These are phyloP conservation scores for Pestalotiopsis sp. DNA, from an alignment of 2,329 filamentous ascomycete genomes.

Conservation along the genomic window DNA sequence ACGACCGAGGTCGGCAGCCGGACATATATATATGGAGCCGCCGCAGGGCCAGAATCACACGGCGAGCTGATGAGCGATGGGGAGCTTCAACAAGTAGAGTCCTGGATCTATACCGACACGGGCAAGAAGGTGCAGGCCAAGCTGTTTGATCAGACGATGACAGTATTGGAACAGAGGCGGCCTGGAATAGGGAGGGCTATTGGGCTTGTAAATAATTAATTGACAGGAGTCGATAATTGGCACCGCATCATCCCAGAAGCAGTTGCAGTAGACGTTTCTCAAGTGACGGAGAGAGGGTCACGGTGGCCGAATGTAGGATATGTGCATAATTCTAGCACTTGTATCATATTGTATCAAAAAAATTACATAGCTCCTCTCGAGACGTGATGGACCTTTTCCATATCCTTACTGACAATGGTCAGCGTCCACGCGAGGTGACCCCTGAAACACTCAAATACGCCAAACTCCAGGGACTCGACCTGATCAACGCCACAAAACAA, in stretches of 20 bases:
- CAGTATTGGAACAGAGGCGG: conserved; percentile 2
- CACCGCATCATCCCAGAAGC: background rate
- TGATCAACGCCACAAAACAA: background rate
- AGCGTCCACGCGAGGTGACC: background rate
- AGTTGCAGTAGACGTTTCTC: no score
- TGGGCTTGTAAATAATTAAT: background rate
- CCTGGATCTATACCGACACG: background rate
- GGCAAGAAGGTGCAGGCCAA: conserved; percentile 1
- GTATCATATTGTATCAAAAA: no score
- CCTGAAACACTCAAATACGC: background rate
- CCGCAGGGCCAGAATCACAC: background rate
- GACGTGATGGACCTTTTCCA: background rate
- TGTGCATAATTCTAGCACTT: no score
- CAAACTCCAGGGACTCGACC: background rate
- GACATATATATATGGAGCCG: conserved; percentile 35
- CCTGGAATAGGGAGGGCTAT: background rate
- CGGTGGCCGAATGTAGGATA: no score
- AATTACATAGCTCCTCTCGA: background rate
- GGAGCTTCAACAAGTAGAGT: background rate
- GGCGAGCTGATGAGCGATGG: conserved; percentile 1
- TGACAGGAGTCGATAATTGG: background rate
- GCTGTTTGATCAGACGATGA: conserved; percentile 5
- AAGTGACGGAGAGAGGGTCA: no score
- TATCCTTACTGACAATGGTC: background rate
- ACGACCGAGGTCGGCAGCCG: conserved; percentile 50